Base-by-base conservation (phyloP, 2,329 filamentous ascomycete genomes). In the Corynespora cassiicola region DNA sequence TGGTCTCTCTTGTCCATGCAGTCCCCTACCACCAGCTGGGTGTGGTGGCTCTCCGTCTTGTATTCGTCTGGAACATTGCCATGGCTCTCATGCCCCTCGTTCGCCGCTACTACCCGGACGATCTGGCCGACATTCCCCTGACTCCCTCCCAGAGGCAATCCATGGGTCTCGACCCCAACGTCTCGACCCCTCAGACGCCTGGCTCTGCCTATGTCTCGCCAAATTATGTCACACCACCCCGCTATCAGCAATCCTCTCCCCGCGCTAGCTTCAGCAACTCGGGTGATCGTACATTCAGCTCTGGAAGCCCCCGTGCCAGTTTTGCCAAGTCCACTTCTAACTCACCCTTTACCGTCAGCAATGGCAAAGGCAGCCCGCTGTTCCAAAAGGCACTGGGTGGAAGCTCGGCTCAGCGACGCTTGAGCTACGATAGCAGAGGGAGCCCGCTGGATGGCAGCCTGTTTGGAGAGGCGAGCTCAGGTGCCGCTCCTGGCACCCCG, bases 111-210 rank as follows among this genome's bases (percentile, higher is more conserved):
- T 58, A 56, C 38, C 61, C 61, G 53, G 94, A 97, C 67, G 80
- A 90, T 47, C 79, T 96, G 48, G 76, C 84, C 67, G 94, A 99
- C 66, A 95, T 99, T 33, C 84, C 92, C 45, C 80, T 99, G 52
- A 96, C 92, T 1, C 85, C 88, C n/a, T 84, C 85, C 9, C 94
- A 97, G 74, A 87, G 92, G 45, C 79, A 85, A 49, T 80, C 96
- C 10, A 82, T 99, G 34, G 91, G 90, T 31, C 81, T 99, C 3
- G 80, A 86, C 24, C 85, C 89, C 3, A 81, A 78, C 42, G 42
- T 64, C n/a, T 12, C 49, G 12, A 76, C 78, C 3, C 80, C 86
- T 1, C 65, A 72, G 0, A 87, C 85, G 0, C 85, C 89, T 2
- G 78, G 80, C 36, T 84, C 86, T 26, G 46, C 48, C 25, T 68